Percentiles rank a stretch among this genome's conserved stretches.
Conservation (phyloP, 441 rosid species). For the Syzygium syzygioides region DNA sequence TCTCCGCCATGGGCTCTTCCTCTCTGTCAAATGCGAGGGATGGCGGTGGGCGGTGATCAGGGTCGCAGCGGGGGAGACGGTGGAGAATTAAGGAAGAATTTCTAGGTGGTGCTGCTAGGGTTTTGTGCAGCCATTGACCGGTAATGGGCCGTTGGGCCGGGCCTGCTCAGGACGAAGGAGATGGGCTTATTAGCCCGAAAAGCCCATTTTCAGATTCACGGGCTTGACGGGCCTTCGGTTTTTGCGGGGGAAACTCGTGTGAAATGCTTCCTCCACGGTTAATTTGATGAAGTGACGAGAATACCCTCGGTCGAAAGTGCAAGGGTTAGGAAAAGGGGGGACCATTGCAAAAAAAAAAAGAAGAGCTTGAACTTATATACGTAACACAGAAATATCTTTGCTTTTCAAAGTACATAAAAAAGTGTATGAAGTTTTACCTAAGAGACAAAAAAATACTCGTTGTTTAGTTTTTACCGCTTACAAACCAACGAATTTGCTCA, state of each 20-base stretch:
- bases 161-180: neutral
- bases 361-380: neutral
- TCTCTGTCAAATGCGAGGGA: neutral
- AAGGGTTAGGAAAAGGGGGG: neutral
- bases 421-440: neutral
- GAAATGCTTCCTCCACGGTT: neutral
- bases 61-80: neutral
- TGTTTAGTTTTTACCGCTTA: neutral
- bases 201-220: neutral
- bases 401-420: neutral
- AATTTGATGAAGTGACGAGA: neutral
- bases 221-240: neutral
- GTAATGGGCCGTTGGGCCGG: neutral
- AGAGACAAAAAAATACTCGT: neutral
- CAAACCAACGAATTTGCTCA: neutral
- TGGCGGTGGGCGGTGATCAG: neutral
- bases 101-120: neutral
- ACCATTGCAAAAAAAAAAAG: neutral
- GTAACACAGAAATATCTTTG: neutral
- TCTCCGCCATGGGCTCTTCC: slow-evolving; percentile 42
- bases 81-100: neutral
- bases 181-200: neutral
- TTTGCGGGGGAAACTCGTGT: neutral
- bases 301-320: neutral
- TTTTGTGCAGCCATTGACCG: neutral